phyloP scores from a whole-genome alignment of 2,329 filamentous ascomycete species.

The Sordariomycetes sp. region DNA sequence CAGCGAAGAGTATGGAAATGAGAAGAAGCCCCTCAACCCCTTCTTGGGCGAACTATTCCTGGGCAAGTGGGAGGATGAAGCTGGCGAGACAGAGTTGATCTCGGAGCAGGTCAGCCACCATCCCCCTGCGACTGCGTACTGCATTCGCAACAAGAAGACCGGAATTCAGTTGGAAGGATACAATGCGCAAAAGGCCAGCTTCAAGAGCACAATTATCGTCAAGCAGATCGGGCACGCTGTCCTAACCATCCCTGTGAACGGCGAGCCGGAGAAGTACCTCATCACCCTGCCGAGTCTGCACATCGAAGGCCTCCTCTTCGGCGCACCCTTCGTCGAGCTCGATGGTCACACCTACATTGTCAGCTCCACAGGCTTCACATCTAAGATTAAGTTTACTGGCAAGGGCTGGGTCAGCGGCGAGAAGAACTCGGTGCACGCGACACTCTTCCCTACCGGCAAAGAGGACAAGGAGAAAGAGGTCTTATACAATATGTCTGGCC shows the following conservation, averaged over 20 bases:
- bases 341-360: constrained; percentile 78
- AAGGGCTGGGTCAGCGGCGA: constrained; percentile 93
- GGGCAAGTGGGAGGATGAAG: constrained; percentile 77
- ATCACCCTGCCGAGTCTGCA: constrained; percentile 88
- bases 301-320: constrained; percentile 85
- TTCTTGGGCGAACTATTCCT: constrained; percentile 93
- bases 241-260: constrained; percentile 54
- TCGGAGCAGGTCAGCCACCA: constrained; percentile 96
- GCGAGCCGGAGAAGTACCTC: constrained; percentile 60
- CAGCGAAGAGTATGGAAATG: constrained; percentile 75
- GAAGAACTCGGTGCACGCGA: constrained; percentile 82
- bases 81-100: constrained; percentile 75
- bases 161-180: constrained; percentile 78
- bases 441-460: constrained; percentile 59
- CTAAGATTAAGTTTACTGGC: constrained; percentile 87
- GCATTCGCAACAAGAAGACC: constrained; percentile 77
- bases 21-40: constrained; percentile 97
- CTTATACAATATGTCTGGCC: constrained; percentile 75
- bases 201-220: constrained; percentile 87
- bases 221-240: constrained; percentile 90
- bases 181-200: constrained; percentile 93
- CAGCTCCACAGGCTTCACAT: constrained; percentile 76
- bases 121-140: constrained; percentile 89
- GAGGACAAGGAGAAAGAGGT: constrained; percentile 65
- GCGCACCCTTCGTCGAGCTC: constrained; percentile 82